These are phyloP conservation scores for Candida morakotiae DNA, from an alignment of 805 yeast species.

Conservation along the genomic window DNA sequence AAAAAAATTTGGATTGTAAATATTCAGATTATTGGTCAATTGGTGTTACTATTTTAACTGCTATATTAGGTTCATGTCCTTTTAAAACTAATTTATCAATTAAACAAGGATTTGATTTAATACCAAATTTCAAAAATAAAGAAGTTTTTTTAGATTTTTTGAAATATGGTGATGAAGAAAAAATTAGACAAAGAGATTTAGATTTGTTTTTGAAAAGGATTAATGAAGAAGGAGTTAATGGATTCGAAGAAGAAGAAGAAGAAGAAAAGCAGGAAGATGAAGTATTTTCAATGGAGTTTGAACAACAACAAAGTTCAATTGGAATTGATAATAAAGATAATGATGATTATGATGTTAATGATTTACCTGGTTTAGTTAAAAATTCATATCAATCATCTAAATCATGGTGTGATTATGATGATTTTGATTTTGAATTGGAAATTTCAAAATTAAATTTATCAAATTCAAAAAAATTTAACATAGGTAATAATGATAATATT, in stretches of 20 bases:
- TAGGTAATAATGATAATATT: not conserved
- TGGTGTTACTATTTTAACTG: constrained; percentile 47
- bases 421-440: constrained; percentile 7
- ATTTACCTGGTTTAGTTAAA: constrained; percentile 27
- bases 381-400: constrained; percentile 25
- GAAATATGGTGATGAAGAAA: constrained; percentile 32
- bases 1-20: constrained; percentile 28
- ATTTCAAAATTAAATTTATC: constrained; percentile 4
- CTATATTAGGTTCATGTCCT: constrained; percentile 51
- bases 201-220: constrained; percentile 28
- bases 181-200: constrained; percentile 31
- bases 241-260: constrained; percentile 20
- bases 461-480: not conserved
- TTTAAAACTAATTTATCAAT: constrained; percentile 33
- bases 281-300: not conserved
- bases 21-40: constrained; percentile 54
- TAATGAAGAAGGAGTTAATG: constrained; percentile 27
- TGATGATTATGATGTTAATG: not conserved
- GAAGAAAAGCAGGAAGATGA: not conserved
- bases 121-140: constrained; percentile 1
- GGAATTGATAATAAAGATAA: not conserved
- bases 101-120: not conserved
- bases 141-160: constrained; percentile 39
- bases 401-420: constrained; percentile 32
- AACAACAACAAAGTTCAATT: too few species aligned